phyloP scores from a whole-genome alignment of 2,329 filamentous ascomycete species.

The Penicillium sp. region DNA sequence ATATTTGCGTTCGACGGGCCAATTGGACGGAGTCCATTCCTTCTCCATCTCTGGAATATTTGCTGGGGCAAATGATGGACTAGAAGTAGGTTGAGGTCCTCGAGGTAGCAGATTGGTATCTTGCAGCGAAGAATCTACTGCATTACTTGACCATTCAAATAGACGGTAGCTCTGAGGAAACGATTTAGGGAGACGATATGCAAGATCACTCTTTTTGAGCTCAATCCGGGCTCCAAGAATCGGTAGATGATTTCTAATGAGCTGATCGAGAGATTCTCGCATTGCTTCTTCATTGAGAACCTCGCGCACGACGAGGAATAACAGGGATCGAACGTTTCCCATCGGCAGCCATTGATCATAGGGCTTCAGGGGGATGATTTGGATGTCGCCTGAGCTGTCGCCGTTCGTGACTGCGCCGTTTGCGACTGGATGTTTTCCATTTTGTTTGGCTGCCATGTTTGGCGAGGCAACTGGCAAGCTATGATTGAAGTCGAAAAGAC shows the following conservation, averaged over 20 bases:
- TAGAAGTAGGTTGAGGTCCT: background rate
- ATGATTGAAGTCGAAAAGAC: background rate
- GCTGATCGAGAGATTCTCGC: background rate
- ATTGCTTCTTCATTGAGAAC: background rate
- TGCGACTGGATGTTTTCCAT: background rate
- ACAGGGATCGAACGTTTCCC: background rate
- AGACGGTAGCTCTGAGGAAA: background rate
- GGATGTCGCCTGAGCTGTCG: background rate
- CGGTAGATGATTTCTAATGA: background rate
- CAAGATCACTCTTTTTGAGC: background rate
- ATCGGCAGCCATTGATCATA: background rate
- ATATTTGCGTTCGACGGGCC: background rate
- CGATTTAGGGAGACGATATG: background rate
- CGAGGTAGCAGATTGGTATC: background rate
- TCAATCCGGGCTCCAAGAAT: conserved; percentile 1
- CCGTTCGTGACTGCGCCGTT: background rate
- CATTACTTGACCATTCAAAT: background rate
- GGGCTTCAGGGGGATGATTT: background rate
- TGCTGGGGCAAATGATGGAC: background rate
- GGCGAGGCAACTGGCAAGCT: background rate
- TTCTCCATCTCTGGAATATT: conserved; percentile 1
- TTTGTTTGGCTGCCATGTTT: background rate
- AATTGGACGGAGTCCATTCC: background rate
- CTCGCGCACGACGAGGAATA: background rate
- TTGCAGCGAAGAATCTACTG: background rate